Conservation (phyloP, 257 asterid genomes). For the Scutellaria minor region DNA sequence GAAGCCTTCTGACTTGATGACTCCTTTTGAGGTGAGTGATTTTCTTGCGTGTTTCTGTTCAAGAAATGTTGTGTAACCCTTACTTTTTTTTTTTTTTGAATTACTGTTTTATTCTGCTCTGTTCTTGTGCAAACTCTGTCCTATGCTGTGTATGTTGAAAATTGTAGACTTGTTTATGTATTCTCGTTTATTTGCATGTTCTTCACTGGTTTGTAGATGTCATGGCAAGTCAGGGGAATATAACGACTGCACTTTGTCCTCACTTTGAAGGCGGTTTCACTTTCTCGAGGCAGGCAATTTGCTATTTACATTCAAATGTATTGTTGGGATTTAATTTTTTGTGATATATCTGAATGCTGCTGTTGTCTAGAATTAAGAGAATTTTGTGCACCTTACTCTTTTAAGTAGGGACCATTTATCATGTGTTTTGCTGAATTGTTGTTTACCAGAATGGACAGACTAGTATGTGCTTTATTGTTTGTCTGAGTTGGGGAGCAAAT, state of each 20-base stretch:
- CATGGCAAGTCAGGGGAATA: constrained; percentile 87
- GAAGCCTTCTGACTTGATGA: constrained; percentile 95
- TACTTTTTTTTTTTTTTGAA: constrained; percentile 26
- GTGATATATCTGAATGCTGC: constrained; percentile 43
- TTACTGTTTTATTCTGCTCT: constrained; percentile 43
- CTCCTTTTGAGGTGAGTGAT: constrained; percentile 87
- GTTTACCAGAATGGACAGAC: constrained; percentile 8
- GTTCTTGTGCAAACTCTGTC: constrained; percentile 38
- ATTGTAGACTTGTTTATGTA: constrained; percentile 47
- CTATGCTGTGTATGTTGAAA: constrained; percentile 48
- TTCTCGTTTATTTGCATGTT: constrained; percentile 88
- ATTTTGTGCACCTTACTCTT: constrained; percentile 14
- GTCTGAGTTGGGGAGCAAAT: constrained; percentile 2
- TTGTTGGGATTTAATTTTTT: constrained; percentile 46
- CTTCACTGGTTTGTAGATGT: constrained; percentile 88
- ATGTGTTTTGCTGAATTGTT: constrained; percentile 13
- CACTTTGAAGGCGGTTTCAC: constrained; percentile 85
- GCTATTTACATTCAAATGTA: constrained; percentile 56
- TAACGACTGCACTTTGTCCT: constrained; percentile 81
- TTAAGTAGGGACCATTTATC: constrained; percentile 15
- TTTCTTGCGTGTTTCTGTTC: constrained; percentile 34
- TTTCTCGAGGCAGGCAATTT: constrained; percentile 86
- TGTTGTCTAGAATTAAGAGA: constrained; percentile 35
- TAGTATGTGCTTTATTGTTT: not conserved
- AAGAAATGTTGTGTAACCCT: constrained; percentile 24